Base-by-base conservation (phyloP, 169 alveolate genomes). In the Cryptosporidium andersoni region DNA sequence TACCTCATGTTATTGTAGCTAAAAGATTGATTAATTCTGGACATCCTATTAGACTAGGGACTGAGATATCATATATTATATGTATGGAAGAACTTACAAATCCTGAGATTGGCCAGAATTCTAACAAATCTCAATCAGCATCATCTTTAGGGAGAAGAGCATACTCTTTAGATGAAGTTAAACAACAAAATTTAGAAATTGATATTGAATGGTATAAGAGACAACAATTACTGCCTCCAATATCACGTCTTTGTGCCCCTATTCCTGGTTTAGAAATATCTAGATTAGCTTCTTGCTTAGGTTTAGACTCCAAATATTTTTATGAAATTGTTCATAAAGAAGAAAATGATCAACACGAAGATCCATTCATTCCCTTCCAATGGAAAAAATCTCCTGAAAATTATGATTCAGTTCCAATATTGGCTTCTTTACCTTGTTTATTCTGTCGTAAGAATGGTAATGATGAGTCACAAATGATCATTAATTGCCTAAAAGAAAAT, bases 1-100 rank as follows among this genome's bases (percentile, higher is more conserved):
- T 91, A 43, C 99, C 98, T 12, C 99, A 95, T 82, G 99, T 95
- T 9, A 90, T 92, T 45, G 99, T 95, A 39, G 99, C 99, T 51
- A 94, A 91, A 67, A 91, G 98, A 66, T 55, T 94, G 91, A 93
- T 91, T 67, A 89, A 91, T 82, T 74, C 91, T 81, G 94, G 98
- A 88, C 64, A 90, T 80, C 92, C 95, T 14, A 91, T 92, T 43
- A 81, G 94, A 14, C 95, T 95, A 2, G 95, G 95, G 39, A 95
- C 94, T 68, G 97, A 95, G 53, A 96, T 97, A 16, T 96, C 96
- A 40, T 97, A 92, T 82, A 92, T 96, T 51, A 95, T 97, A 16
- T 96, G 99, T 82, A 88, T 94, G 39, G 94, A 82, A 47, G 90
- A 81, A 25, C 16, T 16, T 47, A 52, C 81, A 12, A 66, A 14